Conservation (phyloP, 208 protist genomes). For the Trypanosoma theileri region DNA sequence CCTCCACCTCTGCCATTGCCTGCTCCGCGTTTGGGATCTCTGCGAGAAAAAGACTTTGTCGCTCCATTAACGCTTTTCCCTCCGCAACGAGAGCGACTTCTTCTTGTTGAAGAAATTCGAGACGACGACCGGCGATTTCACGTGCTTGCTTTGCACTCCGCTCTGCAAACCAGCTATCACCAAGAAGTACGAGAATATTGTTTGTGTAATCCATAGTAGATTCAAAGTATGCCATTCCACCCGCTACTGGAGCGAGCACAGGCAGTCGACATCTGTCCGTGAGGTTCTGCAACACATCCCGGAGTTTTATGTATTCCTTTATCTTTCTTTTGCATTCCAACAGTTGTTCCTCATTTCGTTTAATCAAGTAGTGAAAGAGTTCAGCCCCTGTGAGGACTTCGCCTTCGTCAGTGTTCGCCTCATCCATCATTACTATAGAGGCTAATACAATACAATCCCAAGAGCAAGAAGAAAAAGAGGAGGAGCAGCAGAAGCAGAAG, state of each 20-base stretch:
- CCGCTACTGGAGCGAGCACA: constrained; percentile 78
- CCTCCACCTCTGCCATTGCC: constrained; percentile 49
- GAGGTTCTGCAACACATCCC: constrained; percentile 49
- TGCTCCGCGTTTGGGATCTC: constrained; percentile 65
- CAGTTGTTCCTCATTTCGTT: constrained; percentile 52
- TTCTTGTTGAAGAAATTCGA: constrained; percentile 77
- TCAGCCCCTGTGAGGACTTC: constrained; percentile 72
- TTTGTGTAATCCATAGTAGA: constrained; percentile 78
- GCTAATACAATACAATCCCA: neutral
- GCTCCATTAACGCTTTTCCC: constrained; percentile 38
- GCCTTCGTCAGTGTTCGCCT: constrained; percentile 30
- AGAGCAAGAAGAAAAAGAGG: constrained; percentile 1
- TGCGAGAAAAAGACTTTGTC: constrained; percentile 58
- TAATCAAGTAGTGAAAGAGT: constrained; percentile 63
- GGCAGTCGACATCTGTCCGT: constrained; percentile 52
- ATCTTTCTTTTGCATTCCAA: constrained; percentile 30
- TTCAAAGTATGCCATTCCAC: constrained; percentile 80
- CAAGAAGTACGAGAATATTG: constrained; percentile 83
- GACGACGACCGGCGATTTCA: constrained; percentile 62
- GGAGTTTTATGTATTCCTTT: constrained; percentile 50
- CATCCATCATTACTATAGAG: constrained; percentile 3
- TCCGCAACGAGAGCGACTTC: constrained; percentile 61
- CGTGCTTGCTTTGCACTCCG: constrained; percentile 76
- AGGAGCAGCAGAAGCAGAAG: neutral
- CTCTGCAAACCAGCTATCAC: constrained; percentile 88